Evolutionary conservation across 2,329 filamentous ascomycete genomes (phyloP).

Genomic region (Corynespora cassiicola): DNA sequence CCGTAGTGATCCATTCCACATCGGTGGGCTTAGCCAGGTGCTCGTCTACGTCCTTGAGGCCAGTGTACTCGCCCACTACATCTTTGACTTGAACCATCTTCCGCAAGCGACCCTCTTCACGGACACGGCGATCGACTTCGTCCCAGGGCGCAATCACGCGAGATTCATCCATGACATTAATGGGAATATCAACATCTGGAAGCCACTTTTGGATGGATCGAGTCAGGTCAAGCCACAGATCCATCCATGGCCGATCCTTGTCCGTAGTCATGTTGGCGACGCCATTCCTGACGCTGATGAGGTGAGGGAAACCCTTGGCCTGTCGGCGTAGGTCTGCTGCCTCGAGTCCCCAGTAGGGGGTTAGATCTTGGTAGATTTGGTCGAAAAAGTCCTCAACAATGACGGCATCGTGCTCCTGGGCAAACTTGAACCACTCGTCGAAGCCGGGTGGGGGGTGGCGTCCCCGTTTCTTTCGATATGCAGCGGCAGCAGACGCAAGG

Average conservation of each 20-base stretch:
- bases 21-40: constrained; percentile 34
- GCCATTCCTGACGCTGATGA: constrained; percentile 51
- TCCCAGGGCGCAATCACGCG: constrained; percentile 57
- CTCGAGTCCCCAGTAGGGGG: constrained; percentile 56
- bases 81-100: constrained; percentile 32
- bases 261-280: constrained; percentile 35
- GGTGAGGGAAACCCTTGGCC: constrained; percentile 45
- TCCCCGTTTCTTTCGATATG: constrained; percentile 53
- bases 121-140: constrained; percentile 48
- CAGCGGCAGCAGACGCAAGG: constrained; percentile 46
- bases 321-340: constrained; percentile 50
- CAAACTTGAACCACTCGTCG: constrained; percentile 56
- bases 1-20: constrained; percentile 34
- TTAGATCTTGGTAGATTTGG: constrained; percentile 57
- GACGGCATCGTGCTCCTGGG: constrained; percentile 48
- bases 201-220: constrained; percentile 44
- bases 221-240: constrained; percentile 51
- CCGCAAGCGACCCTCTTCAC: constrained; percentile 35
- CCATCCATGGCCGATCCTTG: constrained; percentile 45
- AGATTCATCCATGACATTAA: constrained; percentile 59
- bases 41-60: constrained; percentile 24
- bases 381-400: constrained; percentile 60
- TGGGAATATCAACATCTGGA: constrained; percentile 55
- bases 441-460: constrained; percentile 60
- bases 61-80: constrained; percentile 20